Conservation (phyloP, 75 land plant species). For the Cupressus sempervirens region DNA sequence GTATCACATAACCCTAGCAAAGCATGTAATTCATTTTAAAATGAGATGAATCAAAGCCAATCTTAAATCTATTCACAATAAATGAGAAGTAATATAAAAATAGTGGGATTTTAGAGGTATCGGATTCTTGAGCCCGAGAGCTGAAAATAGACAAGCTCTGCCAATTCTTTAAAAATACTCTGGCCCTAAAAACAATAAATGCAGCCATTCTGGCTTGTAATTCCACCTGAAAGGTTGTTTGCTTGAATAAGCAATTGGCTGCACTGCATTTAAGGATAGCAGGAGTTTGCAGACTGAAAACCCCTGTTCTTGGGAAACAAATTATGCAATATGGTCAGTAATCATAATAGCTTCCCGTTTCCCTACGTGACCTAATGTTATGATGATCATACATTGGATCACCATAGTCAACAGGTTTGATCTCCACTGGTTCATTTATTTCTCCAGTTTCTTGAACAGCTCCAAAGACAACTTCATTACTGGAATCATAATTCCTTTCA, state of each 20-base stretch:
- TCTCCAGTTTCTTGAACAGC: slow-evolving; percentile 51
- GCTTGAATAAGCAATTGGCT: background rate
- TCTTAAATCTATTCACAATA: too few species aligned
- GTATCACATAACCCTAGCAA: too few species aligned
- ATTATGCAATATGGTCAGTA: slow-evolving; percentile 15
- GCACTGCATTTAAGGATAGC: background rate
- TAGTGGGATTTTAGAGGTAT: too few species aligned
- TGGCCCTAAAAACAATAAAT: background rate
- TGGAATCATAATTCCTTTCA: slow-evolving; percentile 46
- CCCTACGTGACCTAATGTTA: slow-evolving; percentile 26
- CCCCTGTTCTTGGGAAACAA: background rate
- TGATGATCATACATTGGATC: slow-evolving; percentile 35
- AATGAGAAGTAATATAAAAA: too few species aligned
- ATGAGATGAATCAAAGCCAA: too few species aligned
- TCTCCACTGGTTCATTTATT: slow-evolving; percentile 27
- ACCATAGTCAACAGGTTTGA: slow-evolving; percentile 48
- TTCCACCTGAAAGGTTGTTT: background rate
- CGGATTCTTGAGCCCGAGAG: background rate
- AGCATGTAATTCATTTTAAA: too few species aligned
- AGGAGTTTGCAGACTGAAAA: background rate
- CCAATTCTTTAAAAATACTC: background rate
- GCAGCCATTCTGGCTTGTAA: slow-evolving; percentile 2
- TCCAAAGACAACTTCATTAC: slow-evolving; percentile 65
- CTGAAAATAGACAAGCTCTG: background rate
- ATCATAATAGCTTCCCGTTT: slow-evolving; percentile 19